Evolutionary conservation across 2,329 filamentous ascomycete species (phyloP).

Genomic region (Apiospora kogelbergensis): DNA sequence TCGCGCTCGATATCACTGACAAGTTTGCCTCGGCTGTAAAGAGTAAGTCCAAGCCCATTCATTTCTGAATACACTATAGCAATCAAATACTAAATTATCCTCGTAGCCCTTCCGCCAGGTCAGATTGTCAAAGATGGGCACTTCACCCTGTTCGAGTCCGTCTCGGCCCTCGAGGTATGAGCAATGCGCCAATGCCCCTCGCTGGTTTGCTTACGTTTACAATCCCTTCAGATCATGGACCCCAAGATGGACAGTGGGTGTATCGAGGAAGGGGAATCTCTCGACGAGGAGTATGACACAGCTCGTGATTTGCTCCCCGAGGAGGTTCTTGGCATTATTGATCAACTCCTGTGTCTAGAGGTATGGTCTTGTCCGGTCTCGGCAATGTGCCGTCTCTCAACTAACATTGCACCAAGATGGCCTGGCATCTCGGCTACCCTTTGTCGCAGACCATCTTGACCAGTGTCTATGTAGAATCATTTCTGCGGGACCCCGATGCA

Average conservation of each 20-base stretch:
- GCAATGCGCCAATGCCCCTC: background rate
- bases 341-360: conserved; percentile 87
- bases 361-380: conserved; percentile 42
- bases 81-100: background rate
- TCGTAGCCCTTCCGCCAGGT: conserved; percentile 70
- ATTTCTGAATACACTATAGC: background rate
- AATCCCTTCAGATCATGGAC: conserved; percentile 80
- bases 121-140: conserved; percentile 90
- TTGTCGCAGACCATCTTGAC: conserved; percentile 94
- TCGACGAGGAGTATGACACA: conserved; percentile 82
- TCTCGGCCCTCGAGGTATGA: conserved; percentile 73
- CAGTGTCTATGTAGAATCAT: conserved; percentile 82
- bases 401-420: conserved; percentile 59
- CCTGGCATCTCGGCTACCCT: conserved; percentile 95
- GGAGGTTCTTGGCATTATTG: conserved; percentile 90
- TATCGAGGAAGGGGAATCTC: conserved; percentile 72
- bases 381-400: background rate
- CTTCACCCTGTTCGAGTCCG: conserved; percentile 93
- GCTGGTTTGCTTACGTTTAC: background rate
- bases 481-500: conserved; percentile 70
- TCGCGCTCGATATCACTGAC: conserved; percentile 58
- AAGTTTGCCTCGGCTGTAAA: conserved; percentile 53
- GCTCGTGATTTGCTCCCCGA: conserved; percentile 66
- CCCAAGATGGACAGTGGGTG: conserved; percentile 98
- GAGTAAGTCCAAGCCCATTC: conserved; percentile 38